These are phyloP conservation scores for Cryphonectria nitschkei DNA, from an alignment of 2,329 filamentous ascomycete species.

Conservation along the genomic window DNA sequence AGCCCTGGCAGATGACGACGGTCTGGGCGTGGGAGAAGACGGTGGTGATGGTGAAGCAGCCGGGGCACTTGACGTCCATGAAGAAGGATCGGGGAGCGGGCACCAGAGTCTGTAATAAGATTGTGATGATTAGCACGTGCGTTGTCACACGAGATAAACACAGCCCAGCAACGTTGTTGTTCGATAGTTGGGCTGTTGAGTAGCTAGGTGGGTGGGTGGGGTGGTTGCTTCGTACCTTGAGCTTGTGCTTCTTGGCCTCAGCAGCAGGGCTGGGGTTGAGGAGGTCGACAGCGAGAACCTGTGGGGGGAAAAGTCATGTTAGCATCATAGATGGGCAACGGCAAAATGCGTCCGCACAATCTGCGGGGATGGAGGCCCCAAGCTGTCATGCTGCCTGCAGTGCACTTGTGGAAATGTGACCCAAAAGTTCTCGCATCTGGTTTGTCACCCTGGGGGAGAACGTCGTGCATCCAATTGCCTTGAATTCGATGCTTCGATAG, in stretches of 20 bases:
- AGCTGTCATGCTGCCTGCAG: neutral
- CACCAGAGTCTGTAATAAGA: conserved; percentile 74
- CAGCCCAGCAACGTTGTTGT: conserved; percentile 19
- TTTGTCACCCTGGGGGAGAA: neutral
- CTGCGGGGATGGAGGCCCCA: neutral
- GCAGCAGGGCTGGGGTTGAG: conserved; percentile 97
- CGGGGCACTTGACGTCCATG: conserved; percentile 99
- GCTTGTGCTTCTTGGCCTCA: conserved; percentile 99
- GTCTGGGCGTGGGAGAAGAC: conserved; percentile 99
- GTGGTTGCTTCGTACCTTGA: conserved; percentile 75
- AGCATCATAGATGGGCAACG: conserved; percentile 43
- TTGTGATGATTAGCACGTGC: conserved; percentile 13
- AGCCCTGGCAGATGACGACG: conserved; percentile 99
- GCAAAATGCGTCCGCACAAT: conserved; percentile 10
- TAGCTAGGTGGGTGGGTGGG: neutral
- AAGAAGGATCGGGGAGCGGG: conserved; percentile 98
- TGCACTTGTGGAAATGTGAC: neutral
- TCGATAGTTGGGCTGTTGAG: too few relatives aligned
- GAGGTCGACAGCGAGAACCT: conserved; percentile 99
- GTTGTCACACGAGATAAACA: neutral
- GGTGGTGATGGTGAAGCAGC: conserved; percentile 99
- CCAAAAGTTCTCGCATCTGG: conserved; percentile 25
- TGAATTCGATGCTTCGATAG: neutral
- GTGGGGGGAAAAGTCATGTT: conserved; percentile 46
- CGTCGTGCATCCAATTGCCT: neutral